Evolutionary conservation across 306 rosid genomes (phyloP), one percentile per base, ranked within the genome.

Genomic region (Rosa rugosa): DNA sequence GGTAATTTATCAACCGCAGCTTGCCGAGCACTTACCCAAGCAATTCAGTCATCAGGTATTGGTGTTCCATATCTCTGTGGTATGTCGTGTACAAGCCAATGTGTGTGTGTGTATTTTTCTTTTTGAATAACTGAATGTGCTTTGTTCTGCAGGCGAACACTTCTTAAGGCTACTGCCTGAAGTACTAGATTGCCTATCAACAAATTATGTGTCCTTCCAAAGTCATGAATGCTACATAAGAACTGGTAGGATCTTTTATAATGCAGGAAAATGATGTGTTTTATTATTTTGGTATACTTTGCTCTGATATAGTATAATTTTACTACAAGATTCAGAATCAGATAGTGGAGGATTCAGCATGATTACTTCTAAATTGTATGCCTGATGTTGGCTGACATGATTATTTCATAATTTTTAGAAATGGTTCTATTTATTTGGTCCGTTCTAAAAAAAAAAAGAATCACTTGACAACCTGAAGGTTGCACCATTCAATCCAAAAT

Each of bases 161-260:
- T 94, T 91, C 69, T 84, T 86, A 60, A 79, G 89, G 20, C 77
- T 91, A 72, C 87, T 94, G 71, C 94, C 98, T 57, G 86, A 87
- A 85, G 97, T 94, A 77, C 83, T 94, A 66, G 92, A 94, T 84
- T 92, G 92, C 88, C 87, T 94, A 49, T 94, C 93, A 0, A 87
- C 93, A 80, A 94, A 94, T 87, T 94, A 89, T 76, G 79, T 87
- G 75, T 86, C 86, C 80, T 94, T 88, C 84, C 97, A 89, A 86
- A 93, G 90, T 84, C 97, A 94, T 60, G 98, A 92, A 76, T 94
- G 94, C 88, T 94, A 92, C 84, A 90, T 94, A 85, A 86, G 96
- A 87, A 87, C 98, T 47, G 98, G 98, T 94, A 89, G 71, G 85
- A 31, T 74, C 5, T 79, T 83, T 46, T 49, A 34, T 50, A 62